Base-by-base conservation (phyloP, 2,329 filamentous ascomycete genomes). In the Leptographium lundbergii region DNA sequence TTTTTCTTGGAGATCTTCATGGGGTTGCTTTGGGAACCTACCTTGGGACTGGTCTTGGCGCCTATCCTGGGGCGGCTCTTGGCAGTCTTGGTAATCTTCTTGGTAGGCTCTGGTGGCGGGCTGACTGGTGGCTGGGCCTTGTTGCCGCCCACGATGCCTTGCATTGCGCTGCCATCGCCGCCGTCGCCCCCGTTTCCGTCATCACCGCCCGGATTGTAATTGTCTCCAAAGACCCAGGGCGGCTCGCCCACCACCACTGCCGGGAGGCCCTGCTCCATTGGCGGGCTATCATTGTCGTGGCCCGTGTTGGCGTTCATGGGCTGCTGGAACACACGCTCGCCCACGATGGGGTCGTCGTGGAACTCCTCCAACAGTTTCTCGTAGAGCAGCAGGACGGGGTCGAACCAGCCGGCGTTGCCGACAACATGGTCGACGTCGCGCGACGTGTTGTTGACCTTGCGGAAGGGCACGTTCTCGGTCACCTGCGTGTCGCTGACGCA, bases 281-380 rank as follows among this genome's bases (percentile, higher is more conserved):
- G 11, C 10, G 39, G 50, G 11, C 6, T 17, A 29, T 53, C 58
- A 6, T 27, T 27, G 10, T 36, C 34, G 4, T 47, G 25, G 2
- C 19, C 29, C 1, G 6, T 5, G 22, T 24, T 27, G 14, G 42
- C 13, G 57, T 64, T 64, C 61, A 64, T 57, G 24, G 61, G 60
- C 59, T 57, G 24, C 45, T 57, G 58, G 57, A 45, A 64, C 0
- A 61, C 25, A 25, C 61, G 62, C 7, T 51, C 19, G n/a, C 57
- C 34, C 13, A 59, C 17, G 17, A 24, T 7, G 13, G 4, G 7
- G 29, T 62, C 59, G 7, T 13, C 6, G 24, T 54, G 47, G 50
- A n/a, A 59, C 57, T 57, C 56, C 34, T 62, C 62, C 4, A 61
- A 24, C 25, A 48, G 57, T 52, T 65, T 65, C 32, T 65, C 63